Percentiles rank a stretch among this genome's conserved stretches.
Conservation (phyloP, 352 stramenopile genomes). For the Globisporangium paroecandrum region DNA sequence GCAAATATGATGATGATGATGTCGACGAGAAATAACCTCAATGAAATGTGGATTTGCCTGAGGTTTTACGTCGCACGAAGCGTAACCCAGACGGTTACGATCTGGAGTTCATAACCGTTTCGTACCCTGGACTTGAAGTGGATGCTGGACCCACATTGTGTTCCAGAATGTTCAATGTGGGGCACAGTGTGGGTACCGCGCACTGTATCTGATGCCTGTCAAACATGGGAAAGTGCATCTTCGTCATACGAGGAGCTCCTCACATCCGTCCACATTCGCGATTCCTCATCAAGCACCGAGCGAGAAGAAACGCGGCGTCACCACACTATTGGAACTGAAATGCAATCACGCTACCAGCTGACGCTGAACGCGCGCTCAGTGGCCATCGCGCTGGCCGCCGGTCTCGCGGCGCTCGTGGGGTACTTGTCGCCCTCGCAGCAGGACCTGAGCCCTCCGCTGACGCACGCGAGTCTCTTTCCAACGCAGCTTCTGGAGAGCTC, state of each 20-base stretch:
- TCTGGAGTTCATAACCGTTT: neutral
- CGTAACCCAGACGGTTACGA: neutral
- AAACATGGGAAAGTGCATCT: neutral
- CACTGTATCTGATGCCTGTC: neutral
- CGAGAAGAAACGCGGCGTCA: neutral
- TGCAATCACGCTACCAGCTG: constrained; percentile 10
- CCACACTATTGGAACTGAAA: neutral
- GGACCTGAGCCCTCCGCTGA: constrained; percentile 21
- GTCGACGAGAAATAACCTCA: neutral
- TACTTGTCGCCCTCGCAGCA: constrained; percentile 26
- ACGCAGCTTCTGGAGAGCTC: constrained; percentile 10
- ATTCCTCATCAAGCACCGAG: neutral
- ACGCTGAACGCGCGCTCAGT: constrained; percentile 9
- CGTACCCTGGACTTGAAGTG: neutral
- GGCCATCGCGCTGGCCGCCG: neutral
- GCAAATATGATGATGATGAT: no score
- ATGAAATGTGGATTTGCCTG: neutral
- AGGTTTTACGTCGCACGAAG: neutral
- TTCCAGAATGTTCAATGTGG: neutral
- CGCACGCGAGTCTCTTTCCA: constrained; percentile 28
- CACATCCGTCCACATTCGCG: neutral
- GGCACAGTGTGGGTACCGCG: neutral
- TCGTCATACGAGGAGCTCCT: neutral
- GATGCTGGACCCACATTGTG: neutral
- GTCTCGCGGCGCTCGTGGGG: constrained; percentile 22